These are phyloP conservation scores for Coemansia sp. DNA, from an alignment of 192 early-diverging fungal genomes.

Conservation along the genomic window DNA sequence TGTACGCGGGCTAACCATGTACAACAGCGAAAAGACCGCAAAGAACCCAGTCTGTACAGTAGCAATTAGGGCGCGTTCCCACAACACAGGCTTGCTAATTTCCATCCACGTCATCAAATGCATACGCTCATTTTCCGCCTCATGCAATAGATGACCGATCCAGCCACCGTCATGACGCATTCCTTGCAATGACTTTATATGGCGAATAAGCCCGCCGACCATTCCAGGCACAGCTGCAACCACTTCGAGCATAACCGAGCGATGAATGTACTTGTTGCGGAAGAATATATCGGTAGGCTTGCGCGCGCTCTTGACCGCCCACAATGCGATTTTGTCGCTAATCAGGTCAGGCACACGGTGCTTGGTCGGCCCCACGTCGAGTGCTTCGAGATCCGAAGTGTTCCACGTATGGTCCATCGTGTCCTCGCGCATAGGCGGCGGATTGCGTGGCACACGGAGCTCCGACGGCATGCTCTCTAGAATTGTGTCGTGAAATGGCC, in stretches of 20 bases:
- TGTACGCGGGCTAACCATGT: slow-evolving; percentile 73
- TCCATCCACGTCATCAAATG: slow-evolving; percentile 80
- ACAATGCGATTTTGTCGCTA: slow-evolving; percentile 65
- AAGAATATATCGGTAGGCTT: slow-evolving; percentile 65
- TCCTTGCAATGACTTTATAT: slow-evolving; percentile 73
- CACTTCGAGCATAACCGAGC: slow-evolving; percentile 77
- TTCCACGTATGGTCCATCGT: slow-evolving; percentile 57
- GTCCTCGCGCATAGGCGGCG: slow-evolving; percentile 63
- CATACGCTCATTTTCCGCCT: slow-evolving; percentile 89
- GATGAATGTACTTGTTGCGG: no score
- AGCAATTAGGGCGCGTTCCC: slow-evolving; percentile 68
- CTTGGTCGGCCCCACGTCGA: slow-evolving; percentile 60
- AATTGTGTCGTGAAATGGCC: slow-evolving; percentile 23
- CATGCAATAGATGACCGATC: slow-evolving; percentile 86
- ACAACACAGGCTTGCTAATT: slow-evolving; percentile 60
- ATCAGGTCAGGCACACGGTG: slow-evolving; percentile 62
- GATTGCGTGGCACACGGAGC: slow-evolving; percentile 39
- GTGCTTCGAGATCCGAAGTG: slow-evolving; percentile 59
- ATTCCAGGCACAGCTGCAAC: slow-evolving; percentile 84
- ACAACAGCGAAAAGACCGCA: slow-evolving; percentile 86
- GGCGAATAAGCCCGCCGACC: slow-evolving; percentile 83
- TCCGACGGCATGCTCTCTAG: slow-evolving; percentile 43
- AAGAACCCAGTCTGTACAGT: slow-evolving; percentile 87
- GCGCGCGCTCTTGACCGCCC: slow-evolving; percentile 64
- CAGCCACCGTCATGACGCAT: slow-evolving; percentile 86